phyloP scores from a whole-genome alignment of 73 alveolate species.

The Paraurostyla sp. region DNA sequence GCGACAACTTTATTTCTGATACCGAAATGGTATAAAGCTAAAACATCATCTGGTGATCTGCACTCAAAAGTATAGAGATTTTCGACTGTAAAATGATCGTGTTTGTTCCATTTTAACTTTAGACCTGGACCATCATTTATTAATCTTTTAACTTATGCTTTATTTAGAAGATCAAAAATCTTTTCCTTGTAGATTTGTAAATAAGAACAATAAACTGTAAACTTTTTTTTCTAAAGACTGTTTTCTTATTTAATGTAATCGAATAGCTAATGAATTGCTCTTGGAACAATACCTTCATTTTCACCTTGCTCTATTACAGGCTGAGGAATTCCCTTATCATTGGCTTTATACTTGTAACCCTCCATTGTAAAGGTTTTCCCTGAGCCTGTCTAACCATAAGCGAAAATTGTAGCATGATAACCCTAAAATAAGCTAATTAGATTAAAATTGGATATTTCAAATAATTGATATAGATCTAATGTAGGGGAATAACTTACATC shows the following conservation, averaged over 20 bases:
- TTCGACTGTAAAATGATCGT: constrained; percentile 79
- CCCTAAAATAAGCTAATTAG: constrained; percentile 56
- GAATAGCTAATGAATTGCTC: constrained; percentile 40
- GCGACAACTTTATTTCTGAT: constrained; percentile 80
- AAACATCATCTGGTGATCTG: constrained; percentile 71
- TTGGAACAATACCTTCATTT: constrained; percentile 43
- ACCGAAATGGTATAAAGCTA: constrained; percentile 78
- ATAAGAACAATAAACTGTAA: constrained; percentile 56
- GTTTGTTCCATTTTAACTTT: constrained; percentile 79
- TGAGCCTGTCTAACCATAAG: constrained; percentile 67
- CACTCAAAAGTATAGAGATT: constrained; percentile 81
- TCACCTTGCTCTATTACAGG: constrained; percentile 16
- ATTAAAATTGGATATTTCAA: background rate
- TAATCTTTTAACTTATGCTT: background rate
- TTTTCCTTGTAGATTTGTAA: constrained; percentile 60
- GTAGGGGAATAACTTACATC: constrained; percentile 39
- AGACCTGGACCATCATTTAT: constrained; percentile 69
- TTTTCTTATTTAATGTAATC: background rate
- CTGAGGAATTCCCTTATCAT: constrained; percentile 1
- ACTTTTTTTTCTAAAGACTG: background rate
- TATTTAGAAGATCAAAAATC: constrained; percentile 51
- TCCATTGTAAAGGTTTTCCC: constrained; percentile 69
- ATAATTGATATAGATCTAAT: background rate
- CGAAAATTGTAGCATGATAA: constrained; percentile 62
- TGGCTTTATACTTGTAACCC: constrained; percentile 52